Evolutionary conservation across 2,329 filamentous ascomycete species (phyloP), one percentile per base, ranked within the genome.

Genomic region (Neopestalotiopsis sp.): DNA sequence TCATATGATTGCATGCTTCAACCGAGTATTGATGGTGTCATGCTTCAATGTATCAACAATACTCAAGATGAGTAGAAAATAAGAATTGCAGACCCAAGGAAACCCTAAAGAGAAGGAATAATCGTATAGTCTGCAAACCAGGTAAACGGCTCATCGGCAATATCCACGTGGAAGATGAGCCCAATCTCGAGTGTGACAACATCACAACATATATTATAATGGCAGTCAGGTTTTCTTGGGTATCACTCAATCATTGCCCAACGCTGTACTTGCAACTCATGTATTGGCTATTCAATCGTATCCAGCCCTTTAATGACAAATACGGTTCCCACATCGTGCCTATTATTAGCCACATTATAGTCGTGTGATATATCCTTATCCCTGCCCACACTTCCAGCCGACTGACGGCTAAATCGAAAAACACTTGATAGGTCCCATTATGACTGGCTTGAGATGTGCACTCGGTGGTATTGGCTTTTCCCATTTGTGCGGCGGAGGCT

Each of bases 401-500:
- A 34, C 32, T 62, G 5, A 34, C 59, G 59, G 59, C 59, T 62
- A 62, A 62, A 62, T 62, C n/a, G 32, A 30, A 20, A 4, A 20
- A 17, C 13, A 62, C 30, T 40, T 62, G 59, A 34, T 34, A 28
- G 30, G 32, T 1, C 13, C n/a, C 1, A 14, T 13, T 34, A 9
- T 34, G 20, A 40, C 57, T 59, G 24, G 57, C 28, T 34, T 59
- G 12, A 30, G 13, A 59, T 34, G 57, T 6, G 14, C 6, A 4
- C 20, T 30, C 10, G 13, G 59, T 62, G 32, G 59, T 40, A 62
- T 62, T 14, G 32, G 17, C 34, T 38, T 40, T 34, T 40, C 32
- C 59, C n/a, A 38, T 38, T 62, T 40, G 59, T 62, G 34, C n/a
- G 30, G 59, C 59, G 59, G 59, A 62, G 34, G 30, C 32, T 62